Base-by-base conservation (phyloP, 2,329 filamentous ascomycete species). In the Waltergamsia citrina region DNA sequence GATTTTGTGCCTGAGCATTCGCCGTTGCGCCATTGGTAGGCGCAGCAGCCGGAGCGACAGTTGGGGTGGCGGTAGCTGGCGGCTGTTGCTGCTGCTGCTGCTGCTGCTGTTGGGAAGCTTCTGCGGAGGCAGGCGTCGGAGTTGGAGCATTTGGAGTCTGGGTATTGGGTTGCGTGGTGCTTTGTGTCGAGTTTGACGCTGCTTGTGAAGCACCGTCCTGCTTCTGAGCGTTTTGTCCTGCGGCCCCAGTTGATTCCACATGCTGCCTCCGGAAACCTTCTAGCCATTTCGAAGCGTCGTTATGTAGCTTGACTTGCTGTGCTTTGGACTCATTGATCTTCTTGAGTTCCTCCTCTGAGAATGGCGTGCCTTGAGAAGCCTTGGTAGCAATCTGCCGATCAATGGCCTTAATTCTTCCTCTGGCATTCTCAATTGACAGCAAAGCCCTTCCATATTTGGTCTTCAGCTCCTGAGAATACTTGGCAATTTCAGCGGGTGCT, bases 371-470 rank as follows among this genome's bases (percentile, higher is more conserved):
- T 11, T 29, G 17, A 5, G 29, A 14, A 4, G 25, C 16, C 11
- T 29, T 31, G 12, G 25, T 21, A 18, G 21, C 22, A 16, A 36
- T 26, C 23, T 35, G 32, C 16, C 27, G 27, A n/a, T 40, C 38
- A n/a, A 35, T 35, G 11, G 36, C 26, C n/a, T 26, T 29, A 24
- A 40, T 34, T 19, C 33, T 34, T 9, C 22, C 30, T 17, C 31
- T 37, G 10, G 28, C 10, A 7, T 20, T 37, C 32, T 40, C 38
- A 27, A 38, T 35, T 11, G 26, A 20, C 18, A 37, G 23, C 4
- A 40, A 15, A 12, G 32, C 36, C 19, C 35, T 32, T 1, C 38
- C 38, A 17, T 40, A 40, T 15, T 28, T 29, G 7, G 33, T 23
- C 14, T 33, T 35, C 5, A 31, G 23, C 7, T 40, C 38, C 9